Percentiles rank a stretch among this genome's conserved stretches.
These are phyloP conservation scores for Wickerhamomyces pijperi DNA, from an alignment of 805 yeast genomes.

Conservation along the genomic window DNA sequence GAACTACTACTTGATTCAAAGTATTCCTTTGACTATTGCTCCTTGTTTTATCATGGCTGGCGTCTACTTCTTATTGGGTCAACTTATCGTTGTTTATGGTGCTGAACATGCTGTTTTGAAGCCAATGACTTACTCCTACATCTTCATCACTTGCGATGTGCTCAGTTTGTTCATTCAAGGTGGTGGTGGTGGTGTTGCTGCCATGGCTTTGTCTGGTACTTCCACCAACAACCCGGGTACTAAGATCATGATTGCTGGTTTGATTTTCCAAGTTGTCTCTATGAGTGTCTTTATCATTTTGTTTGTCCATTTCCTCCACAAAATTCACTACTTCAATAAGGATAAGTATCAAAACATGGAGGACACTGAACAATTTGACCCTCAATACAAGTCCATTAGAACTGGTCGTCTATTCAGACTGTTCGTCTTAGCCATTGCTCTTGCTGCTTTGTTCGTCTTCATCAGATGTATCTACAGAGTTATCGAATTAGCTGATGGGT, in stretches of 20 bases:
- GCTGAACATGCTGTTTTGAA: constrained; percentile 34
- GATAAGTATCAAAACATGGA: constrained; percentile 17
- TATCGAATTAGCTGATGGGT: constrained; percentile 61
- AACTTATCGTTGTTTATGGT: constrained; percentile 54
- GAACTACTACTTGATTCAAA: constrained; percentile 47
- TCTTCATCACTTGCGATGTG: constrained; percentile 59
- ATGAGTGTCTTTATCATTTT: constrained; percentile 50
- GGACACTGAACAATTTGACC: constrained; percentile 21
- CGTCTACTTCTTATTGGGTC: constrained; percentile 60
- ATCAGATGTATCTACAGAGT: constrained; percentile 65
- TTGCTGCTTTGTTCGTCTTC: constrained; percentile 41
- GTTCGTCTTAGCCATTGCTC: constrained; percentile 33
- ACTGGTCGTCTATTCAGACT: constrained; percentile 22
- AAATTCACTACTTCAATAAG: constrained; percentile 22
- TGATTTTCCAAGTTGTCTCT: constrained; percentile 63
- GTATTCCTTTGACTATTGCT: constrained; percentile 59
- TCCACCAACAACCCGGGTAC: constrained; percentile 35
- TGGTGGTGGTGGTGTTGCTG: constrained; percentile 64
- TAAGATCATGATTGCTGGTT: constrained; percentile 65
- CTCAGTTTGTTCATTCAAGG: constrained; percentile 59
- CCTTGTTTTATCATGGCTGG: constrained; percentile 86
- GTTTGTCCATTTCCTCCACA: constrained; percentile 34
- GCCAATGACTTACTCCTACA: constrained; percentile 50
- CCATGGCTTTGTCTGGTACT: constrained; percentile 16
- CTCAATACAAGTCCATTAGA: constrained; percentile 15